phyloP scores from a whole-genome alignment of 192 early-diverging fungal genomes.

The Cetraspora pellucida region DNA sequence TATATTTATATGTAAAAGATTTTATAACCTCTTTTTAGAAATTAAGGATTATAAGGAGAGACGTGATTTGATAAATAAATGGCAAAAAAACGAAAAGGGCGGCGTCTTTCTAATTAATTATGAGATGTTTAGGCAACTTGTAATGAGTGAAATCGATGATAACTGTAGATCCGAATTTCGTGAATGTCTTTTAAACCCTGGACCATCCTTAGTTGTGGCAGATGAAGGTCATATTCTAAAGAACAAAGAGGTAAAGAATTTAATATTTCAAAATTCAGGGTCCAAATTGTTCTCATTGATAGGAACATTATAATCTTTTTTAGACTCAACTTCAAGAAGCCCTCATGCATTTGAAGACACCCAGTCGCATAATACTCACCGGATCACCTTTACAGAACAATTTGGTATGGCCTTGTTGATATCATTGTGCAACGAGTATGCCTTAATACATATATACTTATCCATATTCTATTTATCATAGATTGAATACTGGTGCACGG shows the following conservation, averaged over 20 bases:
- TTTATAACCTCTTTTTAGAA: too few species aligned
- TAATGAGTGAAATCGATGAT: not conserved
- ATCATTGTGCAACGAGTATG: not conserved
- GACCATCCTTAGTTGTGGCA: conserved; percentile 71
- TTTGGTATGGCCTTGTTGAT: conserved; percentile 34
- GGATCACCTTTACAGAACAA: conserved; percentile 87
- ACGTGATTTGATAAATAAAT: too few species aligned
- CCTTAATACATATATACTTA: not conserved
- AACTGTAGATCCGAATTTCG: conserved; percentile 19
- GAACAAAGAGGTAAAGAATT: conserved; percentile 42
- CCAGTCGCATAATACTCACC: conserved; percentile 71
- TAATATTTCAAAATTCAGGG: not conserved
- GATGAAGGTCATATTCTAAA: conserved; percentile 88
- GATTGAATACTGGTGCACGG: conserved; percentile 22
- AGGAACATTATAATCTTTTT: not conserved
- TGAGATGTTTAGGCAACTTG: conserved; percentile 54
- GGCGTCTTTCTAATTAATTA: conserved; percentile 76
- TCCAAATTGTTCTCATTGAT: not conserved
- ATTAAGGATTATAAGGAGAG: too few species aligned
- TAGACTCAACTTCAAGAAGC: conserved; percentile 38
- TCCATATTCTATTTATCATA: not conserved
- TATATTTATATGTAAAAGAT: too few species aligned
- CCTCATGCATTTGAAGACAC: conserved; percentile 53
- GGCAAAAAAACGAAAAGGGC: conserved; percentile 59
- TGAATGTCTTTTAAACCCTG: conserved; percentile 56